Conservation (phyloP, 2,329 filamentous ascomycete species). For the Aspergillus nomiae region DNA sequence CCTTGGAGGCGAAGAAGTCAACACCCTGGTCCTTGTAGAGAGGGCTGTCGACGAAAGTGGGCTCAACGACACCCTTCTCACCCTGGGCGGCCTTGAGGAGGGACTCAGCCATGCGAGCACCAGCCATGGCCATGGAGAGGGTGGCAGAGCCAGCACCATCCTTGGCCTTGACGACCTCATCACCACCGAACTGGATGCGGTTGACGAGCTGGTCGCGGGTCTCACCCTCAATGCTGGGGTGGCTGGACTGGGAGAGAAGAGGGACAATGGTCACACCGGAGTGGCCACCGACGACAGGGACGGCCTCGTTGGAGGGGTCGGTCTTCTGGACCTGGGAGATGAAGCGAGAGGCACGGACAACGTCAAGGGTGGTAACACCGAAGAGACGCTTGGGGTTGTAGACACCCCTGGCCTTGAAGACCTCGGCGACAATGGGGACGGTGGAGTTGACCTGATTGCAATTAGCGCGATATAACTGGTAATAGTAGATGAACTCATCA, state of each 20-base stretch:
- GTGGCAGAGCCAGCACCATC: constrained; percentile 95
- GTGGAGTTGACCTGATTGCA: constrained; percentile 81
- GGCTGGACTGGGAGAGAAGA: constrained; percentile 90
- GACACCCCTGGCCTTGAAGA: constrained; percentile 92
- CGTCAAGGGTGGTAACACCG: constrained; percentile 98
- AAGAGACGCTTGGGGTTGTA: constrained; percentile 99
- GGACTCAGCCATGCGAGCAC: constrained; percentile 81
- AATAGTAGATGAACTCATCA: constrained; percentile 21
- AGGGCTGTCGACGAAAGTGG: constrained; percentile 93
- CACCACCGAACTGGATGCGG: constrained; percentile 97
- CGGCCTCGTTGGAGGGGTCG: constrained; percentile 89
- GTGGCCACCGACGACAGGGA: constrained; percentile 96
- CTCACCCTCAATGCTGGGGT: constrained; percentile 79
- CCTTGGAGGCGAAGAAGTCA: constrained; percentile 93
- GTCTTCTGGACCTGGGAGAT: constrained; percentile 90
- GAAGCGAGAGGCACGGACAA: constrained; percentile 97
- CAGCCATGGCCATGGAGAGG: constrained; percentile 98
- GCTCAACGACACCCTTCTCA: constrained; percentile 93
- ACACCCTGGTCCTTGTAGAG: constrained; percentile 98
- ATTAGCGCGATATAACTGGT: constrained; percentile 8
- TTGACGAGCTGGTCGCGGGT: constrained; percentile 76
- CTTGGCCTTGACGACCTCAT: constrained; percentile 99
- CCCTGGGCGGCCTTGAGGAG: constrained; percentile 90
- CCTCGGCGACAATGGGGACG: constrained; percentile 94
- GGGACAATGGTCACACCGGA: constrained; percentile 98